Conservation (phyloP, 1,284 basidiomycete species). For the Fomes fomentarius region DNA sequence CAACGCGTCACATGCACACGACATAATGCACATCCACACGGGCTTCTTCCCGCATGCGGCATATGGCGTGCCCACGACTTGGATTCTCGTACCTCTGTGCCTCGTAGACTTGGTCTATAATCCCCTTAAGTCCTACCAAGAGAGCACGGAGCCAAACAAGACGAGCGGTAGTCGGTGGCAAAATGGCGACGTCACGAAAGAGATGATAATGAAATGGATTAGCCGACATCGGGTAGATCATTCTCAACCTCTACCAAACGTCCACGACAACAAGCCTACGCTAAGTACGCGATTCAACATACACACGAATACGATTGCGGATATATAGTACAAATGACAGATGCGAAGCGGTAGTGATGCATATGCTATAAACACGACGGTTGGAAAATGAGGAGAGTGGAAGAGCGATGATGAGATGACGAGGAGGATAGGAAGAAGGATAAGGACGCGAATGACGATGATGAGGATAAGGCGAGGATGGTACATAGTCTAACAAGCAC, state of each 20-base stretch:
- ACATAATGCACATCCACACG: no score
- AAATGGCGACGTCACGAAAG: not conserved
- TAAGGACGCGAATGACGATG: not conserved
- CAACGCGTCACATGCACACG: not conserved
- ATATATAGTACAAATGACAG: slow-evolving; percentile 15
- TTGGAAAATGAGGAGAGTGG: not conserved
- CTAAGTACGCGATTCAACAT: not conserved
- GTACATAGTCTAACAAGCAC: slow-evolving; percentile 7
- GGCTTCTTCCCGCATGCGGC: no score
- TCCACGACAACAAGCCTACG: not conserved
- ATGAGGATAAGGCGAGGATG: not conserved
- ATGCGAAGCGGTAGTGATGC: not conserved
- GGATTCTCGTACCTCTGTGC: no score
- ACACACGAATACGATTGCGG: slow-evolving; percentile 8
- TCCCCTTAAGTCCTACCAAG: no score
- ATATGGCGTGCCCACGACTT: no score
- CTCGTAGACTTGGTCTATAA: no score
- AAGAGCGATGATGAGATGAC: not conserved
- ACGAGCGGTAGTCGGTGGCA: no score
- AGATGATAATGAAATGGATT: not conserved
- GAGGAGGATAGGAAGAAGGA: not conserved
- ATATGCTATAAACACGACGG: slow-evolving; percentile 8
- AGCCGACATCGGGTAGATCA: not conserved
- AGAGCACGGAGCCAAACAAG: no score
- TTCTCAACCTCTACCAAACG: not conserved